Conservation (phyloP, 1,284 basidiomycete genomes). For the Sporisorium reilianum region DNA sequence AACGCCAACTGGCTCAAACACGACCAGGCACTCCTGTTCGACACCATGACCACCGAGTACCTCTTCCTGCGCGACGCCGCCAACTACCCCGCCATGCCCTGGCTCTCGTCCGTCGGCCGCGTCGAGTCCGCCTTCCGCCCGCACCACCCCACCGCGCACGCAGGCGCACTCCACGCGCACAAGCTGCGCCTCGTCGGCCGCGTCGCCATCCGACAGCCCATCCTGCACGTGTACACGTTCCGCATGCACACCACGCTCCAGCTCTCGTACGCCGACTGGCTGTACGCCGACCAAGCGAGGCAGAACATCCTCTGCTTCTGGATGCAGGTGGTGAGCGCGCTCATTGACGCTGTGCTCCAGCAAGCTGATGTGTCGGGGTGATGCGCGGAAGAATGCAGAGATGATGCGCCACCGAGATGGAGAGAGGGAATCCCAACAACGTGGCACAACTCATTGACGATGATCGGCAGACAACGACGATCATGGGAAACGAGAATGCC, state of each 20-base stretch:
- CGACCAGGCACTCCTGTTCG: conserved; percentile 31
- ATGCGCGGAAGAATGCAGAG: neutral
- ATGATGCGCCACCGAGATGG: neutral
- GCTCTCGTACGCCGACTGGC: conserved; percentile 37
- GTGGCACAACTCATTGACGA: neutral
- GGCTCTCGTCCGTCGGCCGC: conserved; percentile 33
- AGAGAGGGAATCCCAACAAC: neutral
- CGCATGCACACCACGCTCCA: conserved; percentile 21
- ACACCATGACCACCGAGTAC: conserved; percentile 43
- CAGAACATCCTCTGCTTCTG: conserved; percentile 35
- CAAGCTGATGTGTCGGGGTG: neutral
- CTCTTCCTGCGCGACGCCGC: conserved; percentile 14
- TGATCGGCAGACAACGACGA: neutral
- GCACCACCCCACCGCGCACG: conserved; percentile 3
- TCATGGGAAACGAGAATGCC: neutral
- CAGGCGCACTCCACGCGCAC: conserved; percentile 5
- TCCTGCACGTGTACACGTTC: conserved; percentile 37
- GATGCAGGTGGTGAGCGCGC: conserved; percentile 21
- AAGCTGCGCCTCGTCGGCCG: conserved; percentile 26
- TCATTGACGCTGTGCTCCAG: conserved; percentile 22
- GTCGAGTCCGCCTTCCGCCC: conserved; percentile 21
- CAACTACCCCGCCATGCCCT: conserved; percentile 45
- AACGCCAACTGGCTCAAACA: conserved; percentile 28
- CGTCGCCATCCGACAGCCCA: conserved; percentile 37
- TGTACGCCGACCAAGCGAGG: conserved; percentile 15